Evolutionary conservation across 2,329 filamentous ascomycete genomes (phyloP), one percentile per base, ranked within the genome.

Genomic region (Cladophialophora exuberans): DNA sequence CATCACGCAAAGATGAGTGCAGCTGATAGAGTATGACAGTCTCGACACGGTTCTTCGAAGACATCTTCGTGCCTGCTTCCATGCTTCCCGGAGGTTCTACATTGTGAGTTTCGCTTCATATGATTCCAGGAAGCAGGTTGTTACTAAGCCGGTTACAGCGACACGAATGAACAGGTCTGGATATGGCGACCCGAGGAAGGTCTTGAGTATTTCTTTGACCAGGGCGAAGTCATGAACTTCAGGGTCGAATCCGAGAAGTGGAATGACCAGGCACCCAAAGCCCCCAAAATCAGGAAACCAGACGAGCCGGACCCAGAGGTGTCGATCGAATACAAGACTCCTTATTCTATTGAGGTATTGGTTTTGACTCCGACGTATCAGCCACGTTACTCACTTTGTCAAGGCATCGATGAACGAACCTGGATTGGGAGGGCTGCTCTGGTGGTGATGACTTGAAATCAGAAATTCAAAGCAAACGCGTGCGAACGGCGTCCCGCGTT

Each of bases 1-100:
- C 10, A 9, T 9, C 15, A 23, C 11, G 6, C 10, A n/a, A 13
- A 22, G 9, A 25, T 22, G 22, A 6, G 26, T n/a, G 23, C 23
- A 10, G 15, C 22, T 51, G 6, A 30, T 17, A 54, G n/a, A 45
- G 46, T n/a, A 25, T 30, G 6, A 18, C 20, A 57, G 85, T 97
- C 56, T 85, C 86, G 44, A 87, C 92, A 3, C 90, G 96, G 60
- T 99, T 99, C 71, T 99, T 97, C 65, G 89, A 93, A 64, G 92
- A 97, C 61, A 90, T 99, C 26, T 87, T 90, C 56, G 84, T 97
- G 60, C 90, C 83, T 1, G 84, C 83, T 30, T 81, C 85, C 52
- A 84, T 89, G 61, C 79, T 96, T 3, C 88, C 91, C 33, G 83
- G 88, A 23, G 85, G 84, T n/a, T 84, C 86, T 22, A 81, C 83